phyloP scores from a whole-genome alignment of 2,329 filamentous ascomycete genomes.

The Colletotrichum plurivorum region DNA sequence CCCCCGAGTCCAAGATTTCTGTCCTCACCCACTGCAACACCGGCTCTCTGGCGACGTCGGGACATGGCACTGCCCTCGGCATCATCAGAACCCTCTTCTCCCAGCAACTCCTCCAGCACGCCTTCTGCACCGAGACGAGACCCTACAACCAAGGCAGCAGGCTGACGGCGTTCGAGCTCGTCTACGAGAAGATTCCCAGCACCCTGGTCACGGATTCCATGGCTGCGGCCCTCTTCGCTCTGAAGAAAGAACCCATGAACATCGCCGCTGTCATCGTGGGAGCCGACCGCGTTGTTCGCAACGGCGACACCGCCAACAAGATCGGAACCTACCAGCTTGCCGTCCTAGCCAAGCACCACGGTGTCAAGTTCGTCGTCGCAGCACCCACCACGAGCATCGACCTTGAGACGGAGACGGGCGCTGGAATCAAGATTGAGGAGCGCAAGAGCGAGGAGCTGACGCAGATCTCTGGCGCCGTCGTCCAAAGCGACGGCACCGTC shows the following conservation, averaged over 20 bases:
- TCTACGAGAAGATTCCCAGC: conserved; percentile 91
- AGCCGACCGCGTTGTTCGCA: conserved; percentile 93
- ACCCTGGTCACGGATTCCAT: conserved; percentile 97
- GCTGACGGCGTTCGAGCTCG: conserved; percentile 95
- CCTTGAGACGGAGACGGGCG: conserved; percentile 81
- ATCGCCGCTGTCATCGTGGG: conserved; percentile 93
- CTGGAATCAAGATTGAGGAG: conserved; percentile 91
- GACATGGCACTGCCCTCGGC: conserved; percentile 96
- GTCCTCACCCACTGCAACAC: conserved; percentile 99
- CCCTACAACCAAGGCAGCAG: conserved; percentile 98
- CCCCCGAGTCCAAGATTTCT: conserved; percentile 71
- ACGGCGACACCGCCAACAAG: conserved; percentile 98
- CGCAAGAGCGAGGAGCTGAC: conserved; percentile 86
- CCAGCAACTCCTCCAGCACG: conserved; percentile 78
- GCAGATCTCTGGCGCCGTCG: conserved; percentile 83
- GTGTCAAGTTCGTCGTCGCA: conserved; percentile 94
- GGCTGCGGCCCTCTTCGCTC: conserved; percentile 86
- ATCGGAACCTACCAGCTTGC: conserved; percentile 95
- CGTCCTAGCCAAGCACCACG: conserved; percentile 89
- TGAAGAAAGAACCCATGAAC: conserved; percentile 72
- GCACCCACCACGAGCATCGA: conserved; percentile 97
- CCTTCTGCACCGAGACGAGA: conserved; percentile 96
- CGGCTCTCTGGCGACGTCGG: conserved; percentile 94
- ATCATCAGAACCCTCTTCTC: conserved; percentile 88
- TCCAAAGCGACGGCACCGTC: conserved; percentile 73